phyloP scores from a whole-genome alignment of 306 rosid genomes.

The Fragaria iinumae region DNA sequence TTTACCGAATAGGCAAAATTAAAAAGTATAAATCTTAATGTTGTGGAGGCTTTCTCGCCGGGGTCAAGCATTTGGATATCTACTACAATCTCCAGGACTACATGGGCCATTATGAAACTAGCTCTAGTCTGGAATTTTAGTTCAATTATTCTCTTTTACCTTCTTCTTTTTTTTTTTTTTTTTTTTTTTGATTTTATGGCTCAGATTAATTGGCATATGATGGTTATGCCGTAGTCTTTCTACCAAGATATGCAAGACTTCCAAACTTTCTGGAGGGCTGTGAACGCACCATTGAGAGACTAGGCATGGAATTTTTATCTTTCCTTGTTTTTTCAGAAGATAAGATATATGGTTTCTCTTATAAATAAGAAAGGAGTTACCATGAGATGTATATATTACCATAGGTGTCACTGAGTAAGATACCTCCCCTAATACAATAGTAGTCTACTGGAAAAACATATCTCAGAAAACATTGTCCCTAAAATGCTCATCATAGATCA shows the following conservation, averaged over 20 bases:
- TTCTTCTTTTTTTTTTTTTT: neutral
- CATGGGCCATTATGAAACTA: neutral
- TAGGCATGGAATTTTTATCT: neutral
- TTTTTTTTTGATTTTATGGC: neutral
- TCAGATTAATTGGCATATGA: neutral
- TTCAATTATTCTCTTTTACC: neutral
- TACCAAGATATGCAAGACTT: neutral
- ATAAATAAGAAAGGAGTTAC: neutral
- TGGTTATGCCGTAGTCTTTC: neutral
- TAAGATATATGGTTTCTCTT: neutral
- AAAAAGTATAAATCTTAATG: neutral
- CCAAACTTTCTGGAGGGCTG: neutral
- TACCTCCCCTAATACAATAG: neutral
- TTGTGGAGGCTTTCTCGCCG: neutral
- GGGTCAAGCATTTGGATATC: neutral
- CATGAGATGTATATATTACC: neutral
- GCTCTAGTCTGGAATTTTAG: neutral
- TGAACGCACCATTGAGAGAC: neutral
- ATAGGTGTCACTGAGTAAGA: neutral
- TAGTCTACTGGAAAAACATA: neutral
- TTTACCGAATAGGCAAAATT: neutral
- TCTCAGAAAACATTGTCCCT: neutral
- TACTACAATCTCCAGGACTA: neutral
- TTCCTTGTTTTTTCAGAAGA: neutral
- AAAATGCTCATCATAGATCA: constrained; percentile 2